Evolutionary conservation across 495 filamentous ascomycete species (phyloP), one percentile per base, ranked within the genome.

Genomic region (Aspergillus heteromorphus): DNA sequence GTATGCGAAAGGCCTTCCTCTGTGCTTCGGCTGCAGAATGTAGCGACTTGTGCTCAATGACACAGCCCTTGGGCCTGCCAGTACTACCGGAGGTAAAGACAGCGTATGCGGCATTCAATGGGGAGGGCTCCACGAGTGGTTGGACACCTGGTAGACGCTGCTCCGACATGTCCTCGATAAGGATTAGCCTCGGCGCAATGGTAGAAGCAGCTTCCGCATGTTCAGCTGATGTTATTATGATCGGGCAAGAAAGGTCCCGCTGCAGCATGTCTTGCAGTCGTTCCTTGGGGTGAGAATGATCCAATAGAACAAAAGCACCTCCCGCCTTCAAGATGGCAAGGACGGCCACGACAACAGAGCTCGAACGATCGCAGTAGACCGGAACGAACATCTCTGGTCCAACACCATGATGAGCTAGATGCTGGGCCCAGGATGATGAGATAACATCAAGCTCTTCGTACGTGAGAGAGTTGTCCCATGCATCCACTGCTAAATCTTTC

Each of bases 321-420:
- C 79, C 79, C n/a, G 76, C 71, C 48, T 77, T 76, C 17, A 79
- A 41, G 6, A 80, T 66, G 0, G 65, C 74, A 6, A 77, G 56
- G 31, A 73, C 61, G 6, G 72, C 57, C n/a, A 80, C 58, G 0
- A 69, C 38, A 0, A 66, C 62, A 66, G 67, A 74, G 1, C 58
- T 58, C 0, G 72, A 72, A 53, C 73, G 75, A 16, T 77, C 70
- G n/a, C 78, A 72, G 50, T 65, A 76, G 3, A 80, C 48, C 1
- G 74, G 74, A 7, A 81, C 72, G 1, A 74, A 14, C 2, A 40
- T 21, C 6, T 68, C 65, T 1, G 43, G 54, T 4, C 40, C 47
- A n/a, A 77, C 56, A 10, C 75, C 73, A 2, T 70, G 57, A 29
- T 61, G 56, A 6, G 62, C 48, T 0, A 78, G 61, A 18, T 68